phyloP scores from a whole-genome alignment of 2,329 filamentous ascomycete genomes.

The Clonostachys rosea region DNA sequence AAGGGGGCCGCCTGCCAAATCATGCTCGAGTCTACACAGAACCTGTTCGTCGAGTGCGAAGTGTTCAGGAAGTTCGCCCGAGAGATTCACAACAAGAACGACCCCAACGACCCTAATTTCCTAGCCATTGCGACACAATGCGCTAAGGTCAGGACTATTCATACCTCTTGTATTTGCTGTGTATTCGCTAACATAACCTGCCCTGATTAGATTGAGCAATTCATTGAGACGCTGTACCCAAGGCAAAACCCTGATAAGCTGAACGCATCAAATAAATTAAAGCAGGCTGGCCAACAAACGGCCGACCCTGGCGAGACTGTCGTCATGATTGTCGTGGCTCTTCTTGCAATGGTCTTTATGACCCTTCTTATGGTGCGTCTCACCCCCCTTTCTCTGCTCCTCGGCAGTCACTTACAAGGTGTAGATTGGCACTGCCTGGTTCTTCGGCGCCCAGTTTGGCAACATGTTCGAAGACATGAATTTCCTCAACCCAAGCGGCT shows the following conservation, averaged over 20 bases:
- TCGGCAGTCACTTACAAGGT: neutral
- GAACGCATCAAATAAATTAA: slow-evolving; percentile 29
- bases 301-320: slow-evolving; percentile 55
- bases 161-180: neutral
- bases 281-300: slow-evolving; percentile 30
- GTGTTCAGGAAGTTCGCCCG: slow-evolving; percentile 75
- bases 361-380: slow-evolving; percentile 73
- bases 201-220: slow-evolving; percentile 73
- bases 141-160: slow-evolving; percentile 59
- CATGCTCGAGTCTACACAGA: slow-evolving; percentile 92
- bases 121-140: slow-evolving; percentile 87
- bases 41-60: slow-evolving; percentile 74
- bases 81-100: slow-evolving; percentile 89
- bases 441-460: slow-evolving; percentile 80
- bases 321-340: slow-evolving; percentile 62
- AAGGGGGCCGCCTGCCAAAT: slow-evolving; percentile 89
- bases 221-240: slow-evolving; percentile 91
- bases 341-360: slow-evolving; percentile 66
- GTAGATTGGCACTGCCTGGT: slow-evolving; percentile 73
- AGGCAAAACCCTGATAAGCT: slow-evolving; percentile 67
- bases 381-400: neutral
- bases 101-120: slow-evolving; percentile 88
- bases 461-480: slow-evolving; percentile 17
- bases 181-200: neutral
- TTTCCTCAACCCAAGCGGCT: neutral